Conservation (phyloP, 345 rosid genomes). For the Triadica sebifera region DNA sequence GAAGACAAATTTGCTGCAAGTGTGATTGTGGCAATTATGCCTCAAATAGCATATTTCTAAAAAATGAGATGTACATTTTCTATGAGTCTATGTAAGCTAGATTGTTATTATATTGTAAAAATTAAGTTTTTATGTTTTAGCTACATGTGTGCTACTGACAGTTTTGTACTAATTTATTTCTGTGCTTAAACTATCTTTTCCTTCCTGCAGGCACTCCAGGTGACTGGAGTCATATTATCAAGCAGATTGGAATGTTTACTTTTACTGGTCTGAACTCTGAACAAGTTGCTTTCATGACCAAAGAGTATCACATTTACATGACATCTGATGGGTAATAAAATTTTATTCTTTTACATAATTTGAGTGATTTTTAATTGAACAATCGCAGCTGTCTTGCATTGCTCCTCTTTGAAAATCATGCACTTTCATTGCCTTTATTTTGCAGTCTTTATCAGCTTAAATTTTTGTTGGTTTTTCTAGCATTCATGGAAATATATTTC, state of each 20-base stretch:
- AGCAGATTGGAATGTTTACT: slow-evolving; percentile 34
- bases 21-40: neutral
- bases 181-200: slow-evolving; percentile 1
- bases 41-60: too few relatives aligned
- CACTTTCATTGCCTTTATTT: neutral
- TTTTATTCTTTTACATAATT: neutral
- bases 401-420: neutral
- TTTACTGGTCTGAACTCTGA: slow-evolving; percentile 27
- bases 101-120: neutral
- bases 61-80: neutral
- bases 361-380: neutral
- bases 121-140: neutral
- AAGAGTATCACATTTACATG: slow-evolving; percentile 31
- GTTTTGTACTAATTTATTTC: neutral
- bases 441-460: neutral
- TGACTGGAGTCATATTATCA: slow-evolving; percentile 28
- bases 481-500: neutral
- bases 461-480: neutral
- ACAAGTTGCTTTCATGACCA: slow-evolving; percentile 31
- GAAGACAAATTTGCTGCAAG: neutral
- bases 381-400: neutral
- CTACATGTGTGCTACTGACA: neutral
- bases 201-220: slow-evolving; percentile 26
- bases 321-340: slow-evolving; percentile 27
- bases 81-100: neutral